phyloP scores from a whole-genome alignment of 306 rosid genomes.

The Dalbergia cultrata region DNA sequence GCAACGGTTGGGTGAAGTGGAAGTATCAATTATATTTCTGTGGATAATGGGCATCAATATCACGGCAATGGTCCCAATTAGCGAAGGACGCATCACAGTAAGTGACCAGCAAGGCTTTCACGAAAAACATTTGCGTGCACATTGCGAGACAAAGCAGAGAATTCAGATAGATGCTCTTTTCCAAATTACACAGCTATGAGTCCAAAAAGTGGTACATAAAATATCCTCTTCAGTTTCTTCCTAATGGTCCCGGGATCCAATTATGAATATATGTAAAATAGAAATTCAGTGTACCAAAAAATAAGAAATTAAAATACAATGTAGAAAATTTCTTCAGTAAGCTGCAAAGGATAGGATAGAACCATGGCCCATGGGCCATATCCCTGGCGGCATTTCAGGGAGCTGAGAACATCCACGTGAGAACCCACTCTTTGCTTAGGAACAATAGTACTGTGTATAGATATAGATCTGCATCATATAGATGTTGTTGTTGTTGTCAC shows the following conservation, averaged over 20 bases:
- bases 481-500: neutral
- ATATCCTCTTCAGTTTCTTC: neutral
- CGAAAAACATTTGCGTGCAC: conserved; percentile 14
- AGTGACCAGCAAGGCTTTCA: neutral
- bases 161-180: conserved; percentile 18
- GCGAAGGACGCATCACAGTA: neutral
- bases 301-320: no score
- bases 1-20: conserved; percentile 18
- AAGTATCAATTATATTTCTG: conserved; percentile 32
- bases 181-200: neutral
- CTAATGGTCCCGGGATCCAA: conserved; percentile 39
- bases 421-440: conserved; percentile 20
- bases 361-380: neutral
- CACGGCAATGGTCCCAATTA: conserved; percentile 36
- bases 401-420: neutral
- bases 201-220: conserved; percentile 28
- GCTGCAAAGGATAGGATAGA: neutral
- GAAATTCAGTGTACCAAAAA: neutral
- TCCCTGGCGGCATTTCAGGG: neutral
- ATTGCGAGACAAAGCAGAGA: conserved; percentile 37
- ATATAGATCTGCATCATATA: no score
- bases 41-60: neutral
- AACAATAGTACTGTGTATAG: neutral
- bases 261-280: neutral
- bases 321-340: neutral